phyloP scores from a whole-genome alignment of 2,329 filamentous ascomycete genomes.

The Aschersonia sp. region DNA sequence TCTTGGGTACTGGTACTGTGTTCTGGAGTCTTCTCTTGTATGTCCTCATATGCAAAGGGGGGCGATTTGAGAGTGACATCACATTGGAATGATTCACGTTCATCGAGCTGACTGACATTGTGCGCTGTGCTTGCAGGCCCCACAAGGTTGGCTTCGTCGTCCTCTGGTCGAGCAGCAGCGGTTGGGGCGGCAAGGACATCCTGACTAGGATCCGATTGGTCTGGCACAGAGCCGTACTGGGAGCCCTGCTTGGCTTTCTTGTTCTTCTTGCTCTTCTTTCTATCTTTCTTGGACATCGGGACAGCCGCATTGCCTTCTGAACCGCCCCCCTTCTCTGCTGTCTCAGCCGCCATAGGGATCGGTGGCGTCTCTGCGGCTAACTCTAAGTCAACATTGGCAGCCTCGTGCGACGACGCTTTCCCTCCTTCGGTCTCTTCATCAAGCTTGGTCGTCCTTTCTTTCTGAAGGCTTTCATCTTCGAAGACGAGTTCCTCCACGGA shows the following conservation, averaged over 20 bases:
- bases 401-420: no score
- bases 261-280: constrained; percentile 13
- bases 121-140: constrained; percentile 5
- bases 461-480: no score
- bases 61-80: constrained; percentile 1
- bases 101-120: constrained; percentile 2
- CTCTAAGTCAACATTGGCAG: constrained; percentile 4
- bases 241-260: constrained; percentile 3
- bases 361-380: constrained; percentile 2
- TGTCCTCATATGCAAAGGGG: background rate
- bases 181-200: constrained; percentile 1
- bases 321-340: constrained; percentile 4
- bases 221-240: constrained; percentile 1
- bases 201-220: constrained; percentile 3
- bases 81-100: constrained; percentile 2
- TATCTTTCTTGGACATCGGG: constrained; percentile 12
- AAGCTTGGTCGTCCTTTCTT: no score
- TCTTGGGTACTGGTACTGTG: background rate
- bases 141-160: constrained; percentile 4
- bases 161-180: constrained; percentile 7
- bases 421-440: no score
- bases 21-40: background rate
- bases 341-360: background rate
- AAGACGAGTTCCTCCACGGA: no score
- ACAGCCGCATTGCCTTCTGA: constrained; percentile 2